phyloP scores from a whole-genome alignment of 805 yeast genomes.

The Kodamaea leandrae region DNA sequence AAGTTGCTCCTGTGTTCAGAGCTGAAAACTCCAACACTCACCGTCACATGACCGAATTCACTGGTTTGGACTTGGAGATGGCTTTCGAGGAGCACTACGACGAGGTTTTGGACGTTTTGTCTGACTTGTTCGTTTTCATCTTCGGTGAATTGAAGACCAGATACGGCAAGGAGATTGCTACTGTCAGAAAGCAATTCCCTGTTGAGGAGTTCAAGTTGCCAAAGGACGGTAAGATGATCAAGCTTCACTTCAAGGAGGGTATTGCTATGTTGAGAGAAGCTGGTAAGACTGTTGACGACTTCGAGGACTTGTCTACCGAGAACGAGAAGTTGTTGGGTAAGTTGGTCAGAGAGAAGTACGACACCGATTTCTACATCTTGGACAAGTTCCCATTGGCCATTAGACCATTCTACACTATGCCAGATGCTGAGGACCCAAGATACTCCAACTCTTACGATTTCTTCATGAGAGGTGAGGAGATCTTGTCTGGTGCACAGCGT shows the following conservation, averaged over 20 bases:
- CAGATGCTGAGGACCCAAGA: conserved; percentile 86
- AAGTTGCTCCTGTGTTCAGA: conserved; percentile 96
- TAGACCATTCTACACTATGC: conserved; percentile 99
- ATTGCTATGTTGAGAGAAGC: conserved; percentile 78
- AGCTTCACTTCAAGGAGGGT: conserved; percentile 87
- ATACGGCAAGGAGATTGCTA: conserved; percentile 78
- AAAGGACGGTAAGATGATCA: conserved; percentile 89
- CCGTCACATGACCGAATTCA: conserved; percentile 98
- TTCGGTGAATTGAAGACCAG: conserved; percentile 80
- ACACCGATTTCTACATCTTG: conserved; percentile 95
- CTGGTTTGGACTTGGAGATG: conserved; percentile 97
- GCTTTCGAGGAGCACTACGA: conserved; percentile 97
- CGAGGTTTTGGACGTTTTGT: conserved; percentile 66
- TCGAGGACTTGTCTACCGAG: conserved; percentile 89
- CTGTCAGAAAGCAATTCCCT: conserved; percentile 92
- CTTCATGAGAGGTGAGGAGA: conserved; percentile 99
- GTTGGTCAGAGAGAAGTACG: conserved; percentile 87
- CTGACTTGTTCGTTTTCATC: conserved; percentile 81
- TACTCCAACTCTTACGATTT: conserved; percentile 98
- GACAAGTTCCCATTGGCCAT: conserved; percentile 97
- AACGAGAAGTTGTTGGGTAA: conserved; percentile 92
- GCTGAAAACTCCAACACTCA: conserved; percentile 99
- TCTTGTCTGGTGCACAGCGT: conserved; percentile 99
- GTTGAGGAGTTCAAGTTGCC: conserved; percentile 97
- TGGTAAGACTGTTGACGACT: conserved; percentile 83